Conservation (phyloP, 2,329 filamentous ascomycete genomes). For the Westerdykella aurantiaca region DNA sequence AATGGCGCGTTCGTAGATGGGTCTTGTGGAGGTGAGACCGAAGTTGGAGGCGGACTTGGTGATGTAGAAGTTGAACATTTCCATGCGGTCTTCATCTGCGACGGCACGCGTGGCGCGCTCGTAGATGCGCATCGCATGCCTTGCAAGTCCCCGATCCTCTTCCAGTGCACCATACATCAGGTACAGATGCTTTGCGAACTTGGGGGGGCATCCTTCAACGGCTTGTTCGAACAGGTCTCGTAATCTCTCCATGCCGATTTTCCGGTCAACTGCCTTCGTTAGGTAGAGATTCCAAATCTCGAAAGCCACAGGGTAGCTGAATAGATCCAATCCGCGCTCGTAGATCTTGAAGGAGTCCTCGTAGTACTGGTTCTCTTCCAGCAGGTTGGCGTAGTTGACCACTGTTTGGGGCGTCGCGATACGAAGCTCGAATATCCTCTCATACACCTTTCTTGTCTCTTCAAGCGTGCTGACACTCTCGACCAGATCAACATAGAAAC, state of each 20-base stretch:
- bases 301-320: constrained; percentile 96
- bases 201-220: constrained; percentile 86
- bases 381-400: constrained; percentile 93
- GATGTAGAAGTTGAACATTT: constrained; percentile 99
- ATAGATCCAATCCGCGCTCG: constrained; percentile 93
- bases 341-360: constrained; percentile 98
- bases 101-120: constrained; percentile 94
- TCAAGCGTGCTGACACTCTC: constrained; percentile 89
- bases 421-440: constrained; percentile 94
- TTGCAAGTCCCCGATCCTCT: constrained; percentile 87
- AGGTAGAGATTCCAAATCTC: constrained; percentile 98
- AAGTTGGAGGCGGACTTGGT: constrained; percentile 98
- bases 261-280: constrained; percentile 92
- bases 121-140: constrained; percentile 98
- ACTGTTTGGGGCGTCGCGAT: constrained; percentile 98
- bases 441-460: constrained; percentile 90
- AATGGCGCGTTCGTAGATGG: constrained; percentile 95
- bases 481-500: constrained; percentile 96
- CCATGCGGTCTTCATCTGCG: constrained; percentile 84
- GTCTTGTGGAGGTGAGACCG: constrained; percentile 84
- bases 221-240: constrained; percentile 97
- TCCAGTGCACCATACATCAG: constrained; percentile 98
- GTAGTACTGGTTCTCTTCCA: constrained; percentile 92
- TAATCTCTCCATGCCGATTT: constrained; percentile 89
- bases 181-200: constrained; percentile 92